Conservation (phyloP, 139 green algal species). For the Chlorella sp. region DNA sequence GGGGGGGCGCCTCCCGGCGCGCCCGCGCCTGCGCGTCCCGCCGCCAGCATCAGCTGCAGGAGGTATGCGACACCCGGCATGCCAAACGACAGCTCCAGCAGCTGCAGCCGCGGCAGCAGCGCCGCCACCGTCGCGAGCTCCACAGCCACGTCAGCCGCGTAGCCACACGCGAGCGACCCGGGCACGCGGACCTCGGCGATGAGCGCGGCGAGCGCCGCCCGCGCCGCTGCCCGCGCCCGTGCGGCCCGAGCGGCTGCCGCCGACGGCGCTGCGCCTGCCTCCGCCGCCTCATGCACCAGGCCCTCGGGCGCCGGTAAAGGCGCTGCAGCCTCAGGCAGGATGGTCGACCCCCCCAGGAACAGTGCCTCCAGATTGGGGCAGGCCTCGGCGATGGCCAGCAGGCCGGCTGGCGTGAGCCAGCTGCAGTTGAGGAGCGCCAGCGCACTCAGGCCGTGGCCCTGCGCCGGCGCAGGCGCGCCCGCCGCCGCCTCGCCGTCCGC, state of each 20-base stretch:
- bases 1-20: neutral
- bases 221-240: too few species aligned
- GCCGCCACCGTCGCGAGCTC: slow-evolving; percentile 27
- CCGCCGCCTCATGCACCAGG: too few species aligned
- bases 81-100: slow-evolving; percentile 73
- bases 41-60: slow-evolving; percentile 6
- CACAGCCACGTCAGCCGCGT: slow-evolving; percentile 1
- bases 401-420: slow-evolving; percentile 18
- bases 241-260: too few species aligned
- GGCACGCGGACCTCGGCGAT: too few species aligned
- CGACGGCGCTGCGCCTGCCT: too few species aligned
- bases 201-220: too few species aligned
- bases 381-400: slow-evolving; percentile 38
- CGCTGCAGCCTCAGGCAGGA: slow-evolving; percentile 4
- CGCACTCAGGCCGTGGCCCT: slow-evolving; percentile 24
- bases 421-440: slow-evolving; percentile 66
- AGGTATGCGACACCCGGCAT: slow-evolving; percentile 17
- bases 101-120: slow-evolving; percentile 46
- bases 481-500: neutral
- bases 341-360: slow-evolving; percentile 56
- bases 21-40: neutral
- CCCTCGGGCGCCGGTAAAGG: too few species aligned
- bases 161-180: too few species aligned
- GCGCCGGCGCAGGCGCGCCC: neutral
- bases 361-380: slow-evolving; percentile 62